Base-by-base conservation (phyloP, 2,329 filamentous ascomycete species). In the Claviceps cyperi region DNA sequence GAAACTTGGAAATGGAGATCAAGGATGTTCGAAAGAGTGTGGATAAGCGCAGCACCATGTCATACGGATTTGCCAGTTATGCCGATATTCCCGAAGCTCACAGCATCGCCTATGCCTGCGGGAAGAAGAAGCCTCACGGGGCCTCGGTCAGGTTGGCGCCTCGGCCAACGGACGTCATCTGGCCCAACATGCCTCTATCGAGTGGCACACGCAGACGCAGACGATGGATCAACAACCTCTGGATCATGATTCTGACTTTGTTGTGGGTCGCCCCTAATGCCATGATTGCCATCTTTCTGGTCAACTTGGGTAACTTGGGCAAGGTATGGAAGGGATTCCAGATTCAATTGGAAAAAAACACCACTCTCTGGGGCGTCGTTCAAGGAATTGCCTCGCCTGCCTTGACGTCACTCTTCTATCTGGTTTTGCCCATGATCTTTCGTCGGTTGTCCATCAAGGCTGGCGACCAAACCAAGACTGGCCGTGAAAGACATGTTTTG, bases 1-100 rank as follows among this genome's bases (percentile, higher is more conserved):
- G 81, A 57, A 76, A 83, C 46, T 74, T 98, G 37, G 91, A 97
- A 63, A 66, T 80, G 11, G 80, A 94, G 61, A 89, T 98, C 66
- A 87, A 85, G 61, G 81, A 92, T 54, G 84, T 90, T 1, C 81
- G 92, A 13, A 76, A 80, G 39, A 81, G 81, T 1, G 81, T 98
- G 7, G 91, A 97, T 66, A 88, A 83, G 64, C 81, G 90, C 47
- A 87, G 91, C 62, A 84, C 90, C 15, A 84, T 94, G 76, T 76
- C 87, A 0, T 98, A 90, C 61, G 92, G 92, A 0, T 98, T 98
- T 63, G 90, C 91, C 8, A 96, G 88, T 59, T 98, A 92, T 68
- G 81, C 91, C 41, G 83, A 83, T 41, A 94, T 98, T 50, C 76
- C 82, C 51, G 86, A 94, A 58, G 88, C 92, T 0, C 92, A 98